Base-by-base conservation (phyloP, 352 stramenopile species). In the Phytophthora nicotianae region DNA sequence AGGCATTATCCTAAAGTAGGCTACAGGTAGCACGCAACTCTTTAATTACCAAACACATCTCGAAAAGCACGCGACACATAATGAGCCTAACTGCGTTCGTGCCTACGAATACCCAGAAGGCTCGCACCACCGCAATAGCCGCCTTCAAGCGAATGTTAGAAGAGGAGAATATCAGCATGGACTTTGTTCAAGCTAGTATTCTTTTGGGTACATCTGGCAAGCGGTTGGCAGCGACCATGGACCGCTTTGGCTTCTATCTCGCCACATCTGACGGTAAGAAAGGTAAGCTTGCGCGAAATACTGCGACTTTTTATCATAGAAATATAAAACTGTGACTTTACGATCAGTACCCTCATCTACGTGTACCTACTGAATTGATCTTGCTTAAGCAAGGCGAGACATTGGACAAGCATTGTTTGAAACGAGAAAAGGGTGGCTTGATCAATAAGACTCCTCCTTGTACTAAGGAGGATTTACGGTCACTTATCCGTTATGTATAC, bases 381-480 rank as follows among this genome's bases (percentile, higher is more conserved):
- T 9, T 35, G 29, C 29, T 35, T 9, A 35, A 13, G 29, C 29
- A 54, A 19, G 27, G n/a, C 8, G 26, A 52, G 8, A 24, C 26
- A 19, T 27, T 38, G 17, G 27, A 52, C 24, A 41, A 41, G 5
- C 46, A 42, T 17, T 73, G 47, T 20, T 6, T 68, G 29, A 65
- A 63, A 19, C 45, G 49, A 23, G 50, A 62, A 17, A 16, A 21
- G 11, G 37, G 52, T 10, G 54, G 42, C 1, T 61, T 77, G 4
- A 41, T 74, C 8, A 75, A 73, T n/a, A 72, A 79, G 57, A 52
- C 40, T 16, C 40, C 40, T 3, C 40, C 41, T 4, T 20, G 21
- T 9, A 49, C 42, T 10, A 29, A 32, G 45, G 37, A 55, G 1
- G 40, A 70, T 47, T 37, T 71, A 33, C 27, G 53, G 26, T 46